Percentiles rank a stretch among this genome's conserved stretches.
Conservation (phyloP, 2,329 filamentous ascomycete genomes). For the Trichoderma breve region DNA sequence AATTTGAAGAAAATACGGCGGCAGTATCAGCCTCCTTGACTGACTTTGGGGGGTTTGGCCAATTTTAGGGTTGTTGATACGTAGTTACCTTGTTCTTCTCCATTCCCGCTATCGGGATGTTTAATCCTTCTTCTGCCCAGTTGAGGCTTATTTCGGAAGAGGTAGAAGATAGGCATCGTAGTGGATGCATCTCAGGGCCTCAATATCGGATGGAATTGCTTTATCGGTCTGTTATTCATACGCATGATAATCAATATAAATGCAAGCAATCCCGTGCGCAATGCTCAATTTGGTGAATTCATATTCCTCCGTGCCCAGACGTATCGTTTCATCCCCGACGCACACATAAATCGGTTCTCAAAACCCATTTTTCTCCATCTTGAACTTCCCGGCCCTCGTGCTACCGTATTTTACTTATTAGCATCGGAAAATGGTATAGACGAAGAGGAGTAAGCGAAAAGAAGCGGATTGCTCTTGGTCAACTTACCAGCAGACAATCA, state of each 20-base stretch:
- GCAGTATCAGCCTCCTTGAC: background rate
- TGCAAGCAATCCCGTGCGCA: background rate
- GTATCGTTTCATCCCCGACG: slow-evolving; percentile 25
- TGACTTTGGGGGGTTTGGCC: background rate
- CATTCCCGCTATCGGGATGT: no score
- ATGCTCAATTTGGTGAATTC: background rate
- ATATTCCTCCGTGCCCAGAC: background rate
- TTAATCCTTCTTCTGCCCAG: background rate
- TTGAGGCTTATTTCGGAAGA: background rate
- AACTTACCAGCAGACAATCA: slow-evolving; percentile 73
- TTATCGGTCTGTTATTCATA: no score
- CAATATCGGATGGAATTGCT: background rate
- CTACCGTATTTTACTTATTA: slow-evolving; percentile 37
- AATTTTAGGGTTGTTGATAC: background rate
- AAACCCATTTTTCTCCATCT: slow-evolving; percentile 85
- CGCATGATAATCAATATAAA: background rate
- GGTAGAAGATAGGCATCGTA: background rate
- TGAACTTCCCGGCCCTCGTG: slow-evolving; percentile 82
- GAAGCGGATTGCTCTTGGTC: background rate
- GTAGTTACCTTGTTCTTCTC: background rate
- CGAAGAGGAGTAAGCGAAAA: background rate
- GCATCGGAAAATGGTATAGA: background rate
- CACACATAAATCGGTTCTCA: slow-evolving; percentile 78
- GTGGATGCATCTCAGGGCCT: background rate
- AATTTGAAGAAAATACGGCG: background rate